phyloP scores from a whole-genome alignment of 1,284 basidiomycete genomes.

The Vanrija sp. region DNA sequence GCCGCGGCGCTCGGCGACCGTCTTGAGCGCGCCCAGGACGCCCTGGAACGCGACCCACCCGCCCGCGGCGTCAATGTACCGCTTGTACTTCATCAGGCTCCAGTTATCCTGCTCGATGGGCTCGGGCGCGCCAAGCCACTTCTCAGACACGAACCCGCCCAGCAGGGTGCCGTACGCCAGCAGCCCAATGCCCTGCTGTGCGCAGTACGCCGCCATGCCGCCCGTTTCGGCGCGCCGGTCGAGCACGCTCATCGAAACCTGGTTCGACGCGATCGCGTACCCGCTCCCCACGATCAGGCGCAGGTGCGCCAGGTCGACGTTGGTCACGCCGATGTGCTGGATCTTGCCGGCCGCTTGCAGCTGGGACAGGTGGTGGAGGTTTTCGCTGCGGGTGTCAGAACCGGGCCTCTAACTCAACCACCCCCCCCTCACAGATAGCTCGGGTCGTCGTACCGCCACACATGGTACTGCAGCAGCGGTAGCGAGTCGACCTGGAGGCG shows the following conservation, averaged over 20 bases:
- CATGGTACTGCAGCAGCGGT: conserved; percentile 9
- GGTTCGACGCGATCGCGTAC: conserved; percentile 15
- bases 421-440: conserved; percentile 2
- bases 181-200: conserved; percentile 8
- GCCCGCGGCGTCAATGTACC: conserved; percentile 18
- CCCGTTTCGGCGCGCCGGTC: conserved; percentile 17
- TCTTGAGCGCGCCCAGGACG: conserved; percentile 8
- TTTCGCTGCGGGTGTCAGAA: conserved; percentile 2
- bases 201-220: conserved; percentile 15
- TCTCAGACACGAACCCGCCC: conserved; percentile 19
- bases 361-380: conserved; percentile 5
- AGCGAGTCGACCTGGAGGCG: not conserved
- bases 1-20: conserved; percentile 13
- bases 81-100: conserved; percentile 16
- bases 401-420: too few relatives aligned
- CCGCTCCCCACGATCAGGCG: conserved; percentile 15
- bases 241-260: conserved; percentile 20
- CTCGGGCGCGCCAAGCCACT: conserved; percentile 15
- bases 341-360: conserved; percentile 1
- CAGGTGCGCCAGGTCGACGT: conserved; percentile 21
- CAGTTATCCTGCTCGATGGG: conserved; percentile 7
- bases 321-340: conserved; percentile 13
- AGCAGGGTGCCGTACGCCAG: conserved; percentile 19
- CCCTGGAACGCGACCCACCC: conserved; percentile 19
- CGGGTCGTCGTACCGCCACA: conserved; percentile 6